These are phyloP conservation scores for Trametes meyenii DNA, from an alignment of 768 basidiomycete species.

Conservation along the genomic window DNA sequence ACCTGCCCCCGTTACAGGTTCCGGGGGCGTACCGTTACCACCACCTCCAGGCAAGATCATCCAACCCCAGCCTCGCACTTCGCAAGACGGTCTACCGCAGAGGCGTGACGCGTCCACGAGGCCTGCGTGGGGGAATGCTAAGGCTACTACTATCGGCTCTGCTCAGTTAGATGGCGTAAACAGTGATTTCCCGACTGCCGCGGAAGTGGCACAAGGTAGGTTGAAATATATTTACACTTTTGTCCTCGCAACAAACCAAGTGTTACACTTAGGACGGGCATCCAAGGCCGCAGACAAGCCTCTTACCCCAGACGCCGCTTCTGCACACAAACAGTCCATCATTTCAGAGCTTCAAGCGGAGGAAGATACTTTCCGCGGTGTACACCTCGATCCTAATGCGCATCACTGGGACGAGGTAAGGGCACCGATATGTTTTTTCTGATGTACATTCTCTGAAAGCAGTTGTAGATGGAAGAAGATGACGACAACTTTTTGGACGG, in stretches of 20 bases:
- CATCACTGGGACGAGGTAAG: slow-evolving; percentile 98
- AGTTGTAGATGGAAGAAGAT: slow-evolving; percentile 72
- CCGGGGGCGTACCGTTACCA: slow-evolving; percentile 48
- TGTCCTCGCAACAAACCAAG: not conserved
- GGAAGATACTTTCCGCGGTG: slow-evolving; percentile 92
- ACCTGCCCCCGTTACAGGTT: slow-evolving; percentile 32
- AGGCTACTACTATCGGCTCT: slow-evolving; percentile 35
- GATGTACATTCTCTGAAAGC: not conserved
- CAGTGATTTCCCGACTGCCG: slow-evolving; percentile 93
- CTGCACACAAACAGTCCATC: slow-evolving; percentile 61
- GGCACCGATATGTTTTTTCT: slow-evolving; percentile 6
- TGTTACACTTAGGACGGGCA: slow-evolving; percentile 17
- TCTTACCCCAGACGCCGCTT: slow-evolving; percentile 53
- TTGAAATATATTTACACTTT: slow-evolving; percentile 10
- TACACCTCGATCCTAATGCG: slow-evolving; percentile 90
- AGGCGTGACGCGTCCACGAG: slow-evolving; percentile 41
- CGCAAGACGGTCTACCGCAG: slow-evolving; percentile 35
- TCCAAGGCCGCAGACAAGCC: slow-evolving; percentile 35
- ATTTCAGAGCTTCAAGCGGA: slow-evolving; percentile 79
- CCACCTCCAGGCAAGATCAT: slow-evolving; percentile 67
- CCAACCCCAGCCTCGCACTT: slow-evolving; percentile 59
- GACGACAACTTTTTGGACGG: slow-evolving; percentile 87
- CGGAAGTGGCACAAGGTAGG: slow-evolving; percentile 88
- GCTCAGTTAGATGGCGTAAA: slow-evolving; percentile 46
- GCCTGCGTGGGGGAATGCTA: slow-evolving; percentile 75